phyloP scores from a whole-genome alignment of 495 filamentous ascomycete species.

The Lineolata rhizophorae region DNA sequence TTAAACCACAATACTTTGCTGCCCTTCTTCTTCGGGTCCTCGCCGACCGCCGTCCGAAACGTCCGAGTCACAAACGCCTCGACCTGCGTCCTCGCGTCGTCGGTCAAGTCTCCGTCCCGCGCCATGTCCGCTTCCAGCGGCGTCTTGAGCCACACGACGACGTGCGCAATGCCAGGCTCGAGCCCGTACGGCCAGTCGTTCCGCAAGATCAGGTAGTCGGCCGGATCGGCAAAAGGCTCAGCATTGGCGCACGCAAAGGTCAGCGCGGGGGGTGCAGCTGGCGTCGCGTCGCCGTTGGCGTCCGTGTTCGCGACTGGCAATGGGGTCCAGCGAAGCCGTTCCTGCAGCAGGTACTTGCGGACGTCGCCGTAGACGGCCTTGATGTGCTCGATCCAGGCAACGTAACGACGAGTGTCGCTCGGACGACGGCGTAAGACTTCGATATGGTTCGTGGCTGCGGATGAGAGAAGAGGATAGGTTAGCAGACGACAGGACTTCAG shows the following conservation, averaged over 20 bases:
- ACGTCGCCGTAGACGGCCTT: conserved; percentile 55
- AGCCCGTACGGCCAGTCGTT: conserved; percentile 92
- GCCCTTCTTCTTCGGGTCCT: conserved; percentile 8
- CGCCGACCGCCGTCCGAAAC: conserved; percentile 29
- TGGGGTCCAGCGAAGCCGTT: conserved; percentile 49
- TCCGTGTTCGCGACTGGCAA: conserved; percentile 10
- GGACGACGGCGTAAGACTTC: conserved; percentile 58
- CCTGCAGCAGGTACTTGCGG: conserved; percentile 49
- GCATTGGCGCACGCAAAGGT: conserved; percentile 15
- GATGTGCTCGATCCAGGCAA: conserved; percentile 49
- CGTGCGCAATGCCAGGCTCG: conserved; percentile 42
- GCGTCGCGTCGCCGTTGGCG: conserved; percentile 9
- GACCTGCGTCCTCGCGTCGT: conserved; percentile 36
- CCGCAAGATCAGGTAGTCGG: conserved; percentile 52
- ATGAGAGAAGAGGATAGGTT: no score
- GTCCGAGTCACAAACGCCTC: conserved; percentile 41
- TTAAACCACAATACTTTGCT: conserved; percentile 68
- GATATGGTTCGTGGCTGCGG: conserved; percentile 50
- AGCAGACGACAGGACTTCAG: no score
- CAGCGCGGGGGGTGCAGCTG: no score
- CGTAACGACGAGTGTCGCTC: conserved; percentile 64
- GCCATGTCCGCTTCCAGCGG: conserved; percentile 29
- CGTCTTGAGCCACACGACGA: conserved; percentile 46
- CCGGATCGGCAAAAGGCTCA: conserved; percentile 42
- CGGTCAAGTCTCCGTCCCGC: conserved; percentile 49